Conservation (phyloP, 2,329 filamentous ascomycete genomes). For the Cordyceps sp. region DNA sequence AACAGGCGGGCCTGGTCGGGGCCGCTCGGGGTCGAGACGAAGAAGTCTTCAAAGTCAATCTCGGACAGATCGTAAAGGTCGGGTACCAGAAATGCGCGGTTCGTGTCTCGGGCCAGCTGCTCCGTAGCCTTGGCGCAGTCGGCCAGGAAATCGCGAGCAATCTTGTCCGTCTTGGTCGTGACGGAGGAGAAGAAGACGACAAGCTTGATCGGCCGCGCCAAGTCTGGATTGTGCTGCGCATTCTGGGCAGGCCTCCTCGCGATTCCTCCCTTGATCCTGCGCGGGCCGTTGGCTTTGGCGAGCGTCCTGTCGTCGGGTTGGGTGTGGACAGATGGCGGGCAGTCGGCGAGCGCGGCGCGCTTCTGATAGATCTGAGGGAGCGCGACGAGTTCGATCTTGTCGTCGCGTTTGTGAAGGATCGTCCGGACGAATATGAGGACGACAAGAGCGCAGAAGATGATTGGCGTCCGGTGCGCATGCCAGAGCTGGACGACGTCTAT, state of each 20-base stretch:
- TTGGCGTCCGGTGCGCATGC: conserved; percentile 27
- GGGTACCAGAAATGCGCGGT: conserved; percentile 32
- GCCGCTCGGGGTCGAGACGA: conserved; percentile 56
- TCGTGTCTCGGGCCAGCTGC: conserved; percentile 22
- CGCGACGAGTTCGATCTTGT: conserved; percentile 16
- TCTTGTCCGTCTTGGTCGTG: conserved; percentile 65
- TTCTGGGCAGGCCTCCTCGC: conserved; percentile 13
- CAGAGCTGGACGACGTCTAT: conserved; percentile 24
- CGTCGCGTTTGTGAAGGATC: conserved; percentile 22
- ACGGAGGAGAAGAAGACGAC: conserved; percentile 83
- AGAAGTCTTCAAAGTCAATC: conserved; percentile 86
- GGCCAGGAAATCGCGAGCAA: conserved; percentile 46
- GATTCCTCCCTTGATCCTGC: conserved; percentile 29
- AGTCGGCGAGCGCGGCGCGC: conserved; percentile 2
- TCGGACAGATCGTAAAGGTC: conserved; percentile 65
- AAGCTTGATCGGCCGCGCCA: conserved; percentile 42
- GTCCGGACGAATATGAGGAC: conserved; percentile 21
- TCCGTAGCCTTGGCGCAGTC: conserved; percentile 35
- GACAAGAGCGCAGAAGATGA: conserved; percentile 22
- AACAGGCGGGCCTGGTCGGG: conserved; percentile 44
- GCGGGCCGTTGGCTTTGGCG: conserved; percentile 23
- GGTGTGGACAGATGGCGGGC: background rate
- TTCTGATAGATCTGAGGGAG: conserved; percentile 19
- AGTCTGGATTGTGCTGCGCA: conserved; percentile 8
- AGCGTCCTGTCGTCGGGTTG: conserved; percentile 11